Percentiles rank a stretch among this genome's conserved stretches.
Conservation (phyloP, 371 early-diverging fungal genomes). For the Quaeritorhiza haematococci region DNA sequence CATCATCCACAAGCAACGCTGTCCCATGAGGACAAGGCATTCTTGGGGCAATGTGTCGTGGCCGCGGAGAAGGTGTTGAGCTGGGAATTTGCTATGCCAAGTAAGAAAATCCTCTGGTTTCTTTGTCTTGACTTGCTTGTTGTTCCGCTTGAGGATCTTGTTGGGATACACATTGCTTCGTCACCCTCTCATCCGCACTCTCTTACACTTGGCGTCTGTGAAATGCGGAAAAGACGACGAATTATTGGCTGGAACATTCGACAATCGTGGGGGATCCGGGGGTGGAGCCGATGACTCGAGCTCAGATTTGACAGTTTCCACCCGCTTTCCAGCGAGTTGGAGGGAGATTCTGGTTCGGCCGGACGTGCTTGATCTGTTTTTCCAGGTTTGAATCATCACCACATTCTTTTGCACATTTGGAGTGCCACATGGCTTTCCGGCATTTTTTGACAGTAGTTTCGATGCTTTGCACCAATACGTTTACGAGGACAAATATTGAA, state of each 20-base stretch:
- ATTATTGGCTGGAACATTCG: constrained; percentile 47
- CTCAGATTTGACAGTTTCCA: neutral
- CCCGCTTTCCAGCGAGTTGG: constrained; percentile 32
- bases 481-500: constrained; percentile 9
- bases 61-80: constrained; percentile 57
- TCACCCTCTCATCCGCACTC: neutral
- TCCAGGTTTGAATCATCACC: constrained; percentile 13
- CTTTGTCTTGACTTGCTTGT: constrained; percentile 1
- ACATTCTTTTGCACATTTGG: constrained; percentile 17
- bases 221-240: constrained; percentile 40
- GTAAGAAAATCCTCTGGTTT: too few species aligned
- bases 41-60: constrained; percentile 29
- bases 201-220: too few species aligned
- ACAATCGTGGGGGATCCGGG: too few species aligned
- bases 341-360: constrained; percentile 23
- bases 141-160: constrained; percentile 1
- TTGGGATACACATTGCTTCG: neutral
- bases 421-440: constrained; percentile 45
- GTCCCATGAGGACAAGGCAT: constrained; percentile 27
- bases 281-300: constrained; percentile 49
- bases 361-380: constrained; percentile 32
- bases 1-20: constrained; percentile 15
- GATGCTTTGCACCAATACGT: constrained; percentile 40
- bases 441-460: constrained; percentile 40
- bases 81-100: constrained; percentile 61